Evolutionary conservation across 1,139 yeast genomes (phyloP).

Genomic region (Geotrichum europaeum): DNA sequence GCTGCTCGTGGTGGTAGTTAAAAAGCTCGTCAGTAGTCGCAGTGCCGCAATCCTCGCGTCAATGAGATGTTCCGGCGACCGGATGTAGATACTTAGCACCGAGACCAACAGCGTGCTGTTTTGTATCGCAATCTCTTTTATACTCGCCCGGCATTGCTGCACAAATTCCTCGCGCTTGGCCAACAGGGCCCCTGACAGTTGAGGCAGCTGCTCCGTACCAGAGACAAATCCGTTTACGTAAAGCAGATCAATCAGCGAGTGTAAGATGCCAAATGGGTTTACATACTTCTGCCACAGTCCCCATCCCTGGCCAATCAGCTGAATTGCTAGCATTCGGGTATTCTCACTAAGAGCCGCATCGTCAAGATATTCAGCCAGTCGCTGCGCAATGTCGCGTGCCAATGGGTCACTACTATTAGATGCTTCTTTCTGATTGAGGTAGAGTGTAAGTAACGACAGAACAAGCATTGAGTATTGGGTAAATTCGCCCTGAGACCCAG

Average conservation of each 20-base stretch:
- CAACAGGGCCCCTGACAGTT: background rate
- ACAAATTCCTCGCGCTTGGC: constrained; percentile 8
- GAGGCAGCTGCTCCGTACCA: background rate
- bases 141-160: constrained; percentile 21
- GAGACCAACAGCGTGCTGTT: constrained; percentile 26
- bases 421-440: background rate
- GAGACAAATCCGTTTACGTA: constrained; percentile 22
- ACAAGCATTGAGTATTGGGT: constrained; percentile 10
- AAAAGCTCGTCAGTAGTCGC: constrained; percentile 22
- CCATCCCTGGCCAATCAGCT: constrained; percentile 29
- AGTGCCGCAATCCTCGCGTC: constrained; percentile 25
- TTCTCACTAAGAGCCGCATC: background rate
- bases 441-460: constrained; percentile 2
- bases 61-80: constrained; percentile 19
- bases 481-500: background rate
- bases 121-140: constrained; percentile 24
- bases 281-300: constrained; percentile 26
- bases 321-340: constrained; percentile 20
- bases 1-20: constrained; percentile 10
- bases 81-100: constrained; percentile 23
- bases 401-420: background rate
- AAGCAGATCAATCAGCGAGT: constrained; percentile 21
- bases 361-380: constrained; percentile 4
- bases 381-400: constrained; percentile 12
- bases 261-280: constrained; percentile 25